Conservation (phyloP, 768 basidiomycete species). For the Peribolospora baueri region DNA sequence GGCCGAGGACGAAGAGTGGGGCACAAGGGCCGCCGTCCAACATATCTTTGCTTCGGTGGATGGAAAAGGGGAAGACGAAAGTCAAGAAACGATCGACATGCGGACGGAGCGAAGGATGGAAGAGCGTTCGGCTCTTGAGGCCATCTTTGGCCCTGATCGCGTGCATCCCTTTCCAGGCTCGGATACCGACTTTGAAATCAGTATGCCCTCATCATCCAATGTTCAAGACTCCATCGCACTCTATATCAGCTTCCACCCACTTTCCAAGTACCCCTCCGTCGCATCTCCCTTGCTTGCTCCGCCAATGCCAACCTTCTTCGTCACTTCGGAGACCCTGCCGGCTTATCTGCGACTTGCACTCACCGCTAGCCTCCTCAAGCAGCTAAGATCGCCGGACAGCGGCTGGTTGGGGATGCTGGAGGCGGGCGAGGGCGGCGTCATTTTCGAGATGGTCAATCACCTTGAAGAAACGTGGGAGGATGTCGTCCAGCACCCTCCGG, state of each 20-base stretch:
- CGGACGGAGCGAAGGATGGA: not conserved
- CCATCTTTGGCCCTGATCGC: conserved; percentile 4
- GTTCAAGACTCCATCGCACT: conserved; percentile 4
- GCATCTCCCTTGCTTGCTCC: conserved; percentile 24
- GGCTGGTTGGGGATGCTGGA: conserved; percentile 30
- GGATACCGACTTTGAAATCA: conserved; percentile 13
- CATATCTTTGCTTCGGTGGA: conserved; percentile 9
- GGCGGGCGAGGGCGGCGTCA: conserved; percentile 40
- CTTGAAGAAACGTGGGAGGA: conserved; percentile 46
- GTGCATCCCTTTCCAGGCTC: conserved; percentile 17
- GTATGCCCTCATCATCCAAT: conserved; percentile 8
- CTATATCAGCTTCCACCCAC: conserved; percentile 20
- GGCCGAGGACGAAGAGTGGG: not conserved
- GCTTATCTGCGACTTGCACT: conserved; percentile 66
- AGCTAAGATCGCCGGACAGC: conserved; percentile 27
- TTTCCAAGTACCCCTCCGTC: conserved; percentile 39
- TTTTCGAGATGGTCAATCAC: conserved; percentile 35
- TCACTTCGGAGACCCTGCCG: conserved; percentile 42
- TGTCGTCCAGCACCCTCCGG: conserved; percentile 38
- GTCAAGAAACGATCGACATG: conserved; percentile 5
- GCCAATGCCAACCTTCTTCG: conserved; percentile 45
- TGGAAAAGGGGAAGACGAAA: conserved; percentile 11
- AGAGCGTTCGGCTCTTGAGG: conserved; percentile 11
- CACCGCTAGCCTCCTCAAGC: conserved; percentile 37
- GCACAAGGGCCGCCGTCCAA: not conserved